Conservation (phyloP, 805 yeast species). For the Yarrowia keelungensis region DNA sequence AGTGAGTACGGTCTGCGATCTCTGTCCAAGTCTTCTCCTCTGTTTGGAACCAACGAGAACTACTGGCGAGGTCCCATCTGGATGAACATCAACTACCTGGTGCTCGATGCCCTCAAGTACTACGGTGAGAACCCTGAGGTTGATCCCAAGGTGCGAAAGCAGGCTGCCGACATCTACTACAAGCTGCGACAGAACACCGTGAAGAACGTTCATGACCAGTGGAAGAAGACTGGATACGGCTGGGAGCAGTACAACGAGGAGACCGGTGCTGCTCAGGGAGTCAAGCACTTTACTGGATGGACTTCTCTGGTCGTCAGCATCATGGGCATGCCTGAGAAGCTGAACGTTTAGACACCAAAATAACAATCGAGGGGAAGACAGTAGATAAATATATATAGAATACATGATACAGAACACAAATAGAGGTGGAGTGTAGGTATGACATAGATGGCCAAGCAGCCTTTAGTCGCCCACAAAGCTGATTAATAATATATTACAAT, state of each 20-base stretch:
- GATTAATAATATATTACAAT: constrained; percentile 22
- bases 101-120: constrained; percentile 69
- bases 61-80: constrained; percentile 97
- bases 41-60: constrained; percentile 80
- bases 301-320: constrained; percentile 79
- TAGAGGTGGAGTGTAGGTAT: no score
- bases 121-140: constrained; percentile 55
- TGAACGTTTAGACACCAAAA: constrained; percentile 29
- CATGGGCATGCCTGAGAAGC: constrained; percentile 76
- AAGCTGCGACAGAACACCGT: constrained; percentile 72
- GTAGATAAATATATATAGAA: constrained; percentile 10
- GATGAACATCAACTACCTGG: constrained; percentile 87
- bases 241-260: constrained; percentile 89
- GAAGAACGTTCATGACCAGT: constrained; percentile 68
- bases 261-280: constrained; percentile 79
- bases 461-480: neutral
- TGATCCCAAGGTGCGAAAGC: constrained; percentile 49
- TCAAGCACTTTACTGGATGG: constrained; percentile 95
- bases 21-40: constrained; percentile 68
- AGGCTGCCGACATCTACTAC: constrained; percentile 60
- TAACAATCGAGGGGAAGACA: neutral
- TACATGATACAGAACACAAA: constrained; percentile 2
- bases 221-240: constrained; percentile 77
- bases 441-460: no score
- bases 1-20: constrained; percentile 81